These are phyloP conservation scores for Musa balbisiana DNA, from an alignment of 202 grass and related monocot species.

Conservation along the genomic window DNA sequence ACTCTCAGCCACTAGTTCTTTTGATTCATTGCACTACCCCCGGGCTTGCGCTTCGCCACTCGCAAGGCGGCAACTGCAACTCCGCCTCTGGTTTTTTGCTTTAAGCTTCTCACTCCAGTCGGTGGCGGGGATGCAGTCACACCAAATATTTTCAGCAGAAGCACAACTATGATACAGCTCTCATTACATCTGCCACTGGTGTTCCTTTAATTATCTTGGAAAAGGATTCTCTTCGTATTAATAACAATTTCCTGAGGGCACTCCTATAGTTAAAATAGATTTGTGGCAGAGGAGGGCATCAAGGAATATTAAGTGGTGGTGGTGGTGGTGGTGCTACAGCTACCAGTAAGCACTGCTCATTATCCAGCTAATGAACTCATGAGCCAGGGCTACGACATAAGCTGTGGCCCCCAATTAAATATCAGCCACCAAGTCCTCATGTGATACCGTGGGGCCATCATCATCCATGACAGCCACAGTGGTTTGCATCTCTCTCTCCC, in stretches of 20 bases:
- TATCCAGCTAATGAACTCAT: not conserved
- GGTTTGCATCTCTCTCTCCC: not conserved
- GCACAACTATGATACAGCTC: not conserved
- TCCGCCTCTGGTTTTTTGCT: not conserved
- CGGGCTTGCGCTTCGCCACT: not conserved
- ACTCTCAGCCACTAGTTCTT: not conserved
- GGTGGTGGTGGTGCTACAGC: not conserved
- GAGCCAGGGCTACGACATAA: constrained; percentile 17
- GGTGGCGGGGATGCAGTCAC: too few relatives aligned
- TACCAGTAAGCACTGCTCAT: not conserved
- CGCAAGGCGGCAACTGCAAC: not conserved
- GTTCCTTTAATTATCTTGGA: not conserved
- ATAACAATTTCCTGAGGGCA: not conserved
- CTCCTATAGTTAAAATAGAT: not conserved
- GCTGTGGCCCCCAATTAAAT: constrained; percentile 32
- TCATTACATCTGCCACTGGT: not conserved
- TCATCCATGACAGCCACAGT: not conserved
- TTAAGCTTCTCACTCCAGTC: not conserved
- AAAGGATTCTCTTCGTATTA: not conserved
- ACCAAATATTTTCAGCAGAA: not conserved
- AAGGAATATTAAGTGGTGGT: not conserved
- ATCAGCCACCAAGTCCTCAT: constrained; percentile 34
- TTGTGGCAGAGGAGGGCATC: not conserved
- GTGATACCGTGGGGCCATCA: constrained; percentile 22
- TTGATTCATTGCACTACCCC: not conserved